These are phyloP conservation scores for Candida maesae DNA, from an alignment of 805 yeast genomes.

Conservation along the genomic window DNA sequence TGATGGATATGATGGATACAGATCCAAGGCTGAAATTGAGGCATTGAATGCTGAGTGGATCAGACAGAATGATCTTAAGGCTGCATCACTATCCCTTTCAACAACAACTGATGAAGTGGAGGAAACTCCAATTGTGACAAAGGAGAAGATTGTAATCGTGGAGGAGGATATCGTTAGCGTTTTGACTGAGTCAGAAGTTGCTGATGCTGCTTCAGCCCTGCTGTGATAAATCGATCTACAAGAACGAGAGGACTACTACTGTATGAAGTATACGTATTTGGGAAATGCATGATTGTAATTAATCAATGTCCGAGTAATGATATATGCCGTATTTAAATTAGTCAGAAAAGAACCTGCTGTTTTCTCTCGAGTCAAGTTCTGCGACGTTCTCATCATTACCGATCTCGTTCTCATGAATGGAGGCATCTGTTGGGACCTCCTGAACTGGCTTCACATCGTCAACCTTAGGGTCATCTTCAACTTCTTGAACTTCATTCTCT, in stretches of 20 bases:
- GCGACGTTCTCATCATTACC: neutral
- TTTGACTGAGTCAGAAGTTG: conserved; percentile 10
- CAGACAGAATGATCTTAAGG: neutral
- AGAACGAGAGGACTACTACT: too few species aligned
- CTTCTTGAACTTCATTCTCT: neutral
- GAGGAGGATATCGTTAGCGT: conserved; percentile 23
- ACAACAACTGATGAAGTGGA: neutral
- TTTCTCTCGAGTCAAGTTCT: neutral
- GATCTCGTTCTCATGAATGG: neutral
- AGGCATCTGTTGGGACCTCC: too few species aligned
- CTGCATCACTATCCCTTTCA: neutral
- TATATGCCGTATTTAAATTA: neutral
- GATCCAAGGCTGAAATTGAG: neutral
- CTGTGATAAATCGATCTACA: neutral
- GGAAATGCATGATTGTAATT: neutral
- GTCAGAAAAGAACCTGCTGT: conserved; percentile 2
- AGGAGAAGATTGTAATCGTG: conserved; percentile 14
- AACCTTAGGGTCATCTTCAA: too few species aligned
- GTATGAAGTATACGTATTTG: too few species aligned
- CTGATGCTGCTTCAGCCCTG: conserved; percentile 2
- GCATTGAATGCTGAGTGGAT: neutral
- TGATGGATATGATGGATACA: conserved; percentile 1
- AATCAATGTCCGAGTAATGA: too few species aligned
- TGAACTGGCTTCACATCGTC: too few species aligned
- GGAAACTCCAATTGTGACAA: conserved; percentile 3